Evolutionary conservation across 768 basidiomycete species (phyloP).

Genomic region (Tephrocybe sp.): DNA sequence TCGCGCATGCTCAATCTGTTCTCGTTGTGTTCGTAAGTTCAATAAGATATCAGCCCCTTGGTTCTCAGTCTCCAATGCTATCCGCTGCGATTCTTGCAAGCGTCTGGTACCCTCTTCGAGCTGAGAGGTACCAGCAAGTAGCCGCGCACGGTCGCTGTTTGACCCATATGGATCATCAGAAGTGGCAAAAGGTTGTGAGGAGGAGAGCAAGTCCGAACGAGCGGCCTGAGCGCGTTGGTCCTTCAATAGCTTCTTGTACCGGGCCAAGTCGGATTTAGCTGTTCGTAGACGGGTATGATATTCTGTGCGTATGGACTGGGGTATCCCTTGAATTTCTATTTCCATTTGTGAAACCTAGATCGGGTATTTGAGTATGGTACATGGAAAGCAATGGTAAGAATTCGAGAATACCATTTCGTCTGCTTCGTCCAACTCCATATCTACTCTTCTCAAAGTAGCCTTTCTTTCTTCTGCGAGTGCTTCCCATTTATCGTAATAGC

Average conservation of each 20-base stretch:
- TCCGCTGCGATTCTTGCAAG: conserved; percentile 84
- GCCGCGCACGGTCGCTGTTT: conserved; percentile 70
- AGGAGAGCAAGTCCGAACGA: conserved; percentile 75
- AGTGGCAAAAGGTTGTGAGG: conserved; percentile 36
- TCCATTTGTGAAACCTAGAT: conserved; percentile 96
- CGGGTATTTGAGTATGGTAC: conserved; percentile 1
- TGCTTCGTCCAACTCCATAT: conserved; percentile 97
- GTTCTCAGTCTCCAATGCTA: conserved; percentile 95
- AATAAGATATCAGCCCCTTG: conserved; percentile 90
- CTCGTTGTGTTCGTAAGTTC: conserved; percentile 82
- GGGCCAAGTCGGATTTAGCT: conserved; percentile 71
- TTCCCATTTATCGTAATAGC: not conserved
- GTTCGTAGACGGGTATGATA: conserved; percentile 74
- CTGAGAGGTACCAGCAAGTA: conserved; percentile 74
- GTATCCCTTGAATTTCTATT: conserved; percentile 94
- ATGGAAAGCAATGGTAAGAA: not conserved
- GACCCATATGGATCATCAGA: conserved; percentile 81
- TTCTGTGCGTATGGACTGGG: conserved; percentile 73
- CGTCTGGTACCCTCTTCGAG: conserved; percentile 84
- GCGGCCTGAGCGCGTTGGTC: conserved; percentile 69
- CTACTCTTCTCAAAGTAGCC: conserved; percentile 74
- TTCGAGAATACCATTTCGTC: conserved; percentile 88
- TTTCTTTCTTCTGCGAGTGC: conserved; percentile 71
- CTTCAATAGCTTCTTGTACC: conserved; percentile 78
- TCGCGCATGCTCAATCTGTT: conserved; percentile 91